These are phyloP conservation scores for Tricholoma terreum DNA, from an alignment of 768 basidiomycete species.

Conservation along the genomic window DNA sequence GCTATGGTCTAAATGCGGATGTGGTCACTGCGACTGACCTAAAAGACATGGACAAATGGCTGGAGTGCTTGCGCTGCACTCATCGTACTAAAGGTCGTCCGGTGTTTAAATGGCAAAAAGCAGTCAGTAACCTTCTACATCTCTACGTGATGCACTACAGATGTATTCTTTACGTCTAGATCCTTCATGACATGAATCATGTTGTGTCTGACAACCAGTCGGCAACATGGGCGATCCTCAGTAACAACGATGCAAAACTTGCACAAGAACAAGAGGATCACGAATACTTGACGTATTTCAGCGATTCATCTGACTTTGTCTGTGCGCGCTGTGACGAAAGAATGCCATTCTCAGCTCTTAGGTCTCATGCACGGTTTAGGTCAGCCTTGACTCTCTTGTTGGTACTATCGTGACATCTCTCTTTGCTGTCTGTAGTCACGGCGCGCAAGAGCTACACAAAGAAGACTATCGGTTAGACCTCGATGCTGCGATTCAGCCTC, in stretches of 20 bases:
- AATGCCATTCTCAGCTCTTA: conserved; percentile 9
- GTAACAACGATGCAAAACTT: conserved; percentile 11
- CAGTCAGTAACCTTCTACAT: conserved; percentile 6
- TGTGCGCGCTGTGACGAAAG: conserved; percentile 16
- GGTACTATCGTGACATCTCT: neutral
- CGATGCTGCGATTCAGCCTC: conserved; percentile 23
- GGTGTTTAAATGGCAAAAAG: conserved; percentile 22
- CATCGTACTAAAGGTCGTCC: conserved; percentile 12
- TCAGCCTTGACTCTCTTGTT: conserved; percentile 1
- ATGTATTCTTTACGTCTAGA: conserved; percentile 5
- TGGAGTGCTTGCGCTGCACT: conserved; percentile 19
- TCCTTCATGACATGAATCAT: conserved; percentile 23
- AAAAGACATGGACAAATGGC: conserved; percentile 17
- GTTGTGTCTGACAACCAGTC: conserved; percentile 7
- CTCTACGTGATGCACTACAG: neutral
- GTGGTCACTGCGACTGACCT: conserved; percentile 16
- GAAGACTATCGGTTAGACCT: conserved; percentile 15
- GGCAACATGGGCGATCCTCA: conserved; percentile 11
- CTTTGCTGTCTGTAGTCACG: conserved; percentile 11
- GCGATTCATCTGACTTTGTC: conserved; percentile 6
- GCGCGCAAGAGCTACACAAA: conserved; percentile 11
- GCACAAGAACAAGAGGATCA: conserved; percentile 14
- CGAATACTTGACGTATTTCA: conserved; percentile 1
- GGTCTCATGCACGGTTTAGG: conserved; percentile 13
- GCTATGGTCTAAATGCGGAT: conserved; percentile 13